Percentiles rank a stretch among this genome's conserved stretches.
Conservation (phyloP, 352 stramenopile species). For the Pythium dissimile region DNA sequence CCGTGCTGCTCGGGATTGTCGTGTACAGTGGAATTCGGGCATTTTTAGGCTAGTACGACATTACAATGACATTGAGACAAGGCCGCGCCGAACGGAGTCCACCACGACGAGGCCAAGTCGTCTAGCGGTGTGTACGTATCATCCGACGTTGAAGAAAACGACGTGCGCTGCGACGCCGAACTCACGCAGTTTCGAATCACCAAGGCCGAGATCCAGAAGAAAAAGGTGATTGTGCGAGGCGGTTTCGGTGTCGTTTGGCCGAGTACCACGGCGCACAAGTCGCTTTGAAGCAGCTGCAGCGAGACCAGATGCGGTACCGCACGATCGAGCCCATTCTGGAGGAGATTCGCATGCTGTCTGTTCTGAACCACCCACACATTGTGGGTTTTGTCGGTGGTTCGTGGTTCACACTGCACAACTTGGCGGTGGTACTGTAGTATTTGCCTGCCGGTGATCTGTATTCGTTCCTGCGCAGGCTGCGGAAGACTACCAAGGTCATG, state of each 20-base stretch:
- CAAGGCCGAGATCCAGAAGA: constrained; percentile 13
- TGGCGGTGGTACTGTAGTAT: constrained; percentile 33
- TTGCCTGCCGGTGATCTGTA: constrained; percentile 27
- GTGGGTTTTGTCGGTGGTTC: constrained; percentile 29
- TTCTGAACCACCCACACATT: constrained; percentile 30
- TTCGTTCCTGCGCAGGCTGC: constrained; percentile 19
- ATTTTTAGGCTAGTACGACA: neutral
- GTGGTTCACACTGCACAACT: constrained; percentile 28
- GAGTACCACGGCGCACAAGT: constrained; percentile 13
- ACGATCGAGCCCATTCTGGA: constrained; percentile 26
- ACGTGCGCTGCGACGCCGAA: constrained; percentile 17
- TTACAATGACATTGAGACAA: neutral
- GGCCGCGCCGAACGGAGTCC: neutral
- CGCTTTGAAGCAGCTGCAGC: constrained; percentile 25
- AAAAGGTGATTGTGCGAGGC: constrained; percentile 13
- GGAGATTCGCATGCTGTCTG: constrained; percentile 28
- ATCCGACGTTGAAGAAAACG: constrained; percentile 14
- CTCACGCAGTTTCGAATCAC: constrained; percentile 7
- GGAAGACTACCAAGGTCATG: constrained; percentile 2
- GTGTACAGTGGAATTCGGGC: constrained; percentile 10
- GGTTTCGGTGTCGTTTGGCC: constrained; percentile 21
- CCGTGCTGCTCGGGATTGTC: constrained; percentile 1
- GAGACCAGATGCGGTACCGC: constrained; percentile 17
- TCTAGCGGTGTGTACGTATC: neutral
- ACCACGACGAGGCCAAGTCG: neutral